Conservation (phyloP, 176 grass and related monocot genomes). For the Rhipidocladum racemiflorum region DNA sequence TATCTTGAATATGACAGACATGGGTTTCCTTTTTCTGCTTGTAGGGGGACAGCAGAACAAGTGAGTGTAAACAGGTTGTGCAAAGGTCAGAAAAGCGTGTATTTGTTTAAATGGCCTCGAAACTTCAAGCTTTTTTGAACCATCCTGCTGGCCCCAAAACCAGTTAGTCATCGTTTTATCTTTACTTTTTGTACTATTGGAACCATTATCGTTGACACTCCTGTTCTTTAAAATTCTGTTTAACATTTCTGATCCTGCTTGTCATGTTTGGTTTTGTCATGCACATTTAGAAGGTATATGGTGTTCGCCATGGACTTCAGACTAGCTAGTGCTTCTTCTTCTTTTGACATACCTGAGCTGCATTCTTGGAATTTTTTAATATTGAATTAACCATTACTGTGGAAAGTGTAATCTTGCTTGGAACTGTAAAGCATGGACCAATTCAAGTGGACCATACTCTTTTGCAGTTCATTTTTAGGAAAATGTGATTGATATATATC, state of each 20-base stretch:
- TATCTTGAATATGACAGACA: background rate
- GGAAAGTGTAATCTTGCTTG: too few relatives aligned
- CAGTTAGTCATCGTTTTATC: constrained; percentile 31
- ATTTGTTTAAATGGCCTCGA: constrained; percentile 56
- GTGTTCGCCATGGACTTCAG: too few relatives aligned
- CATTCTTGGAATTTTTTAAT: too few relatives aligned
- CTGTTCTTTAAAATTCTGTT: too few relatives aligned
- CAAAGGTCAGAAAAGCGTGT: constrained; percentile 18
- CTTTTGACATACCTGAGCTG: too few relatives aligned
- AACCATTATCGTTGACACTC: too few relatives aligned
- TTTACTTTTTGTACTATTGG: too few relatives aligned
- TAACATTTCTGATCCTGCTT: too few relatives aligned
- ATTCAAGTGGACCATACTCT: background rate
- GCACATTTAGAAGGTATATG: background rate
- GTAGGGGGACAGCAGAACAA: constrained; percentile 1
- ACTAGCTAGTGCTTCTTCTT: too few relatives aligned
- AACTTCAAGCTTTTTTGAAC: constrained; percentile 87
- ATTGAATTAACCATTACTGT: too few relatives aligned
- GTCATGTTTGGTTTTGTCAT: too few relatives aligned
- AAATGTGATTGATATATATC: constrained; percentile 11
- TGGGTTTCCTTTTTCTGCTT: constrained; percentile 7
- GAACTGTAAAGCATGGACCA: background rate
- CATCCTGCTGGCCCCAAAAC: constrained; percentile 96
- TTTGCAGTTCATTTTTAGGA: background rate
- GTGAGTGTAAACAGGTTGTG: background rate